These are phyloP conservation scores for Fraxinus americana DNA, from an alignment of 257 asterid species.

Conservation along the genomic window DNA sequence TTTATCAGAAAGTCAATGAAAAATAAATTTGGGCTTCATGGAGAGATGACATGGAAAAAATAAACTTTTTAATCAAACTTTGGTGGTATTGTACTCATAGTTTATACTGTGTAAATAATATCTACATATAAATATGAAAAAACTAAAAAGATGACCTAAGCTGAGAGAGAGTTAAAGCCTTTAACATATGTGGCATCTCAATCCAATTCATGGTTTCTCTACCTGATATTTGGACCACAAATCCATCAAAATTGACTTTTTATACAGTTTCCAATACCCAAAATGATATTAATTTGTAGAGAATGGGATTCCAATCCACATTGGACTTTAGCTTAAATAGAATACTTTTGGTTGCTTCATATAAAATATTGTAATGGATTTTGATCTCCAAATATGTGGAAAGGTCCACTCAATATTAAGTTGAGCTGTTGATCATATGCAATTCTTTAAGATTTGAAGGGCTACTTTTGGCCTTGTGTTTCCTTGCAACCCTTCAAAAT, in stretches of 20 bases:
- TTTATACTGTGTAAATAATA: too few relatives aligned
- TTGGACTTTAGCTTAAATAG: slow-evolving; percentile 13
- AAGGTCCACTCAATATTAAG: slow-evolving; percentile 28
- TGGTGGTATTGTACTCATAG: too few relatives aligned
- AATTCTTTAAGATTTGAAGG: background rate
- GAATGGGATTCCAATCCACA: slow-evolving; percentile 20
- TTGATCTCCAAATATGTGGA: slow-evolving; percentile 13
- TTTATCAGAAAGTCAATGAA: too few relatives aligned
- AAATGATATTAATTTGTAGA: slow-evolving; percentile 15
- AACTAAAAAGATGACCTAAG: background rate
- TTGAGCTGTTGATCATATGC: background rate
- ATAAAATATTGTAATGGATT: slow-evolving; percentile 3
- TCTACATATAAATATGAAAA: too few relatives aligned
- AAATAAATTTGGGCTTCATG: too few relatives aligned
- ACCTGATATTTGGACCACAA: slow-evolving; percentile 26
- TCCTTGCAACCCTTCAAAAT: slow-evolving; percentile 2
- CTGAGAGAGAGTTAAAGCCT: background rate
- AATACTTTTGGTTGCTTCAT: too few relatives aligned
- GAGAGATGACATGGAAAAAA: too few relatives aligned
- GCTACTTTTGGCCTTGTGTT: slow-evolving; percentile 18
- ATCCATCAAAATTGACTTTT: background rate
- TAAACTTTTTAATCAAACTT: too few relatives aligned
- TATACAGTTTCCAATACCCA: slow-evolving; percentile 13
- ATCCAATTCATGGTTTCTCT: slow-evolving; percentile 30
- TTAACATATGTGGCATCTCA: slow-evolving; percentile 35